Conservation (phyloP, 2,329 filamentous ascomycete species). For the Plectosphaerella plurivora region DNA sequence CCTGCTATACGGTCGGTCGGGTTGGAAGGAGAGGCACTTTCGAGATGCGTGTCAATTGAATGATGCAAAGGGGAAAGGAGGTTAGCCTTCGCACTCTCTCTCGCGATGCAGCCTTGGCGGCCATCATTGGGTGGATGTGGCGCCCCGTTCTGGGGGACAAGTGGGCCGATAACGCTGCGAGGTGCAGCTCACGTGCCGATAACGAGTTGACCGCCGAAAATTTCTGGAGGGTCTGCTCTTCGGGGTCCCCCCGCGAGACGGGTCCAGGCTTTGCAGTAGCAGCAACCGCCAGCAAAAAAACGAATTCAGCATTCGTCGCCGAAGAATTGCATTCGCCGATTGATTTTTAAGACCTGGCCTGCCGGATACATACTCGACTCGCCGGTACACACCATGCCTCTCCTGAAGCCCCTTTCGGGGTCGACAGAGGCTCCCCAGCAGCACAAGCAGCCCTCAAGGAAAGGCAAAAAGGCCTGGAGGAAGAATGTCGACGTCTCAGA, state of each 20-base stretch:
- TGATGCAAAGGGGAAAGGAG: slow-evolving; percentile 9
- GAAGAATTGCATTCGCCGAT: too few relatives aligned
- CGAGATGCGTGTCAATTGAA: not conserved
- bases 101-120: slow-evolving; percentile 11
- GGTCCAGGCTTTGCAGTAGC: not conserved
- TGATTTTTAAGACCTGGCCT: slow-evolving; percentile 3
- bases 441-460: slow-evolving; percentile 83
- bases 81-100: slow-evolving; percentile 3
- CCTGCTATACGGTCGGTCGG: too few relatives aligned
- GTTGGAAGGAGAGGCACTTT: too few relatives aligned
- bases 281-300: not conserved
- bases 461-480: slow-evolving; percentile 98
- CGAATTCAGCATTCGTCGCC: too few relatives aligned
- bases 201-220: slow-evolving; percentile 5
- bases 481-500: slow-evolving; percentile 96
- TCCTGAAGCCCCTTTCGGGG: slow-evolving; percentile 42
- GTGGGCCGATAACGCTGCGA: not conserved
- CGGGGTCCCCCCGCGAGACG: not conserved
- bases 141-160: not conserved
- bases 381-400: slow-evolving; percentile 40
- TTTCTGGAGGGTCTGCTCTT: slow-evolving; percentile 7
- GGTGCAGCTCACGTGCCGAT: slow-evolving; percentile 3
- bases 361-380: not conserved
- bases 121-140: slow-evolving; percentile 11
- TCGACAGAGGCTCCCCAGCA: slow-evolving; percentile 66